Base-by-base conservation (phyloP, 495 filamentous ascomycete genomes). In the Aspergillus cavernicola region DNA sequence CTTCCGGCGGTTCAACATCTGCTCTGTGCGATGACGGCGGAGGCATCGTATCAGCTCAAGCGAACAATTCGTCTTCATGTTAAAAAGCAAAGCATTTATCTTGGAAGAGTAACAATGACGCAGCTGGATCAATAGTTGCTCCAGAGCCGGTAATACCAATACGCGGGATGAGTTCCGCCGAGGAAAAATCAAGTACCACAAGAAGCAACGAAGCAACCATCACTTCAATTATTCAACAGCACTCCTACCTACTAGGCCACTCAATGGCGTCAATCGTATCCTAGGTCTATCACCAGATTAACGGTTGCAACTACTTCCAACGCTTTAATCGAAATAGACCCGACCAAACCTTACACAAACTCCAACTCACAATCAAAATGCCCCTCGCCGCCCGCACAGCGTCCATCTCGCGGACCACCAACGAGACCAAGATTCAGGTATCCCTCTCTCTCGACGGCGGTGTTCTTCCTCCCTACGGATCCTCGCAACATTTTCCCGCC, bases 391-490 rank as follows among this genome's bases (percentile, higher is more conserved):
- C 73, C 28, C 88, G 92, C 59, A 90, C 83, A 57, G 83, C 88
- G 16, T 79, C 84, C 52, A 70, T 97, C 61, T 81, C 85, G 37
- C 90, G 93, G 65, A 80, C 86, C 71, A 98, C 93, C 58, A 96
- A 96, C 73, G 93, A 98, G 74, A 98, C 93, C 65, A 95, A 95
- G 68, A 93, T 98, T 70, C 80, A 89, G 62, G 75, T 98, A 40
- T 85, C 87, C n/a, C 78, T 98, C 52, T 92, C 88, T 68, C 78
- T 98, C 42, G 93, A 98, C 66, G 93, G 93, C 63, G 93, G 93
- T 48, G 76, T 74, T 5, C 84, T 96, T 59, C 69, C 73, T 32
- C 67, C 77, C 55, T 78, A 79, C 58, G 85, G 85, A 49, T 73
- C 80, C n/a, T 73, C 66, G 44, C 62, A 65, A 18, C 65, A 72